Evolutionary conservation across 345 rosid genomes (phyloP), one percentile per base, ranked within the genome.

Genomic region (Psidium guajava): DNA sequence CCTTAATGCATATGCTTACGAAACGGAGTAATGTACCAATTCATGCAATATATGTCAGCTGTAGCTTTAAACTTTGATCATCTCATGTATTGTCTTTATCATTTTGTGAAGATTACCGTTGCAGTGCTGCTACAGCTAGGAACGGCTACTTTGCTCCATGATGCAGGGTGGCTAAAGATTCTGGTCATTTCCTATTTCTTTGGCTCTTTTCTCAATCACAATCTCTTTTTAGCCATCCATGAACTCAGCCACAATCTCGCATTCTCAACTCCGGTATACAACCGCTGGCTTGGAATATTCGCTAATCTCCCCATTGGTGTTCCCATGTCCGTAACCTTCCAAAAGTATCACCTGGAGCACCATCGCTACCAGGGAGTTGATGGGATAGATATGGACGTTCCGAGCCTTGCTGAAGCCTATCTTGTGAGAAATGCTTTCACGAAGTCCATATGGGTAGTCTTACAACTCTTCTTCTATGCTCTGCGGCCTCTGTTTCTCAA

Each of bases 191-290:
- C 97, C 40, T 96, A 94, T 88, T 95, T 92, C 90, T 95, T 95
- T 86, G 97, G 98, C 69, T 93, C 98, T 47, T 94, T 96, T 87
- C 95, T 96, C 85, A 95, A 94, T 87, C 99, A 95, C 90, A 96
- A 96, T 84, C 97, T 96, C 86, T 95, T 94, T 90, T 90, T 96
- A 69, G 99, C 98, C 57, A 95, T 95, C 85, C 99, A 95, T 81
- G 98, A 96, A 89, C 92, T 95, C 82, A 93, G 98, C 90, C 99
- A 96, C 92, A 96, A 94, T 82, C 97, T 96, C 0, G 98, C 98
- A 50, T 96, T 95, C 91, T 94, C 94, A 5, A 92, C 94, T 74
- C 96, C 97, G 2, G 91, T 89, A 87, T 91, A 91, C 90, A 96
- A 95, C 88, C 92, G 95, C 18, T 96, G 96, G 93, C 97, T 96